Conservation (phyloP, 2,329 filamentous ascomycete genomes). For the Colletotrichum falcatum region DNA sequence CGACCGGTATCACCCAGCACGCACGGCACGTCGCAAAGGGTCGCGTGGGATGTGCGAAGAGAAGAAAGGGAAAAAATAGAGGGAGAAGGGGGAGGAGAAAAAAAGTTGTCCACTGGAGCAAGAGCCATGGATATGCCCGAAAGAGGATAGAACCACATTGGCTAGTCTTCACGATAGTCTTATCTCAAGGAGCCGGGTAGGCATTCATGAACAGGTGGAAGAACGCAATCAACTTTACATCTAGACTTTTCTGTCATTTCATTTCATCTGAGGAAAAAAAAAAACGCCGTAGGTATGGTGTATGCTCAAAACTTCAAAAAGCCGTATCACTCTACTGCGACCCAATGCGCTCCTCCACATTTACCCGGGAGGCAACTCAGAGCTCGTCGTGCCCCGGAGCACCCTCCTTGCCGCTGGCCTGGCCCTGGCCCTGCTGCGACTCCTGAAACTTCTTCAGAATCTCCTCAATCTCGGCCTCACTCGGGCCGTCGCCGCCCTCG, state of each 20-base stretch:
- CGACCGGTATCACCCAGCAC: not conserved
- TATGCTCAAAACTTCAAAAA: constrained; percentile 25
- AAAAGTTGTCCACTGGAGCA: too few relatives aligned
- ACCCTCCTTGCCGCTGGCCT: constrained; percentile 42
- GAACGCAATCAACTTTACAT: not conserved
- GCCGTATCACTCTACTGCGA: not conserved
- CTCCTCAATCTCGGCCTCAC: constrained; percentile 63
- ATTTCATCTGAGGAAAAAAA: constrained; percentile 9
- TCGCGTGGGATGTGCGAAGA: not conserved
- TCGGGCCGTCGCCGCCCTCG: constrained; percentile 48
- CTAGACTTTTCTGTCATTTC: constrained; percentile 12
- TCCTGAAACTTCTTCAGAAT: constrained; percentile 55
- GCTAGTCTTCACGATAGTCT: not conserved
- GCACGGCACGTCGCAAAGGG: not conserved
- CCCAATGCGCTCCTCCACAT: not conserved
- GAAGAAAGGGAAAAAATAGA: not conserved
- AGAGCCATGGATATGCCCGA: not conserved
- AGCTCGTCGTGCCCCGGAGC: constrained; percentile 52
- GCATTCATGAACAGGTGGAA: not conserved
- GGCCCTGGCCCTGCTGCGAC: constrained; percentile 42
- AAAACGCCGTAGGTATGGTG: constrained; percentile 19
- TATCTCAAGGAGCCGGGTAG: not conserved
- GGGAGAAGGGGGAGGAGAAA: too few relatives aligned
- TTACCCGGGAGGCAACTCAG: constrained; percentile 42
- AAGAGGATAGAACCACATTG: not conserved